Percentiles rank a stretch among this genome's conserved stretches.
Evolutionary conservation across 441 rosid genomes (phyloP).

Genomic region (Gossypium trilobum): DNA sequence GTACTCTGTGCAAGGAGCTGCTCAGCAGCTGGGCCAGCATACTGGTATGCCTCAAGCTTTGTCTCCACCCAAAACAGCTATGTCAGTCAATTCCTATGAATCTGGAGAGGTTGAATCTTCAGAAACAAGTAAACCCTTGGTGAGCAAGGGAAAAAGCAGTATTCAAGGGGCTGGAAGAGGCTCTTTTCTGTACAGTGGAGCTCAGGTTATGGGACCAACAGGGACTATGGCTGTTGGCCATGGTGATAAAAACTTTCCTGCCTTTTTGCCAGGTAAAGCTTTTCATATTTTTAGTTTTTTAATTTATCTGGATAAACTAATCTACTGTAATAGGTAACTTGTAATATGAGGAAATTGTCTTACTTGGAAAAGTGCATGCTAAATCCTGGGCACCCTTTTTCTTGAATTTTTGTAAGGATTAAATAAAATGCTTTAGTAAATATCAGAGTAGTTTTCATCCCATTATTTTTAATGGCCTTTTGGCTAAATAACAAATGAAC

Average conservation of each 20-base stretch:
- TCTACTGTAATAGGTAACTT: not conserved
- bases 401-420: not conserved
- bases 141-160: slow-evolving; percentile 54
- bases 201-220: slow-evolving; percentile 58
- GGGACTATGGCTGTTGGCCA: slow-evolving; percentile 56
- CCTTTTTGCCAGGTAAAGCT: slow-evolving; percentile 70
- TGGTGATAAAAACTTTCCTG: slow-evolving; percentile 72
- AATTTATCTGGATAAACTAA: not conserved
- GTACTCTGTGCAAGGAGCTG: slow-evolving; percentile 37
- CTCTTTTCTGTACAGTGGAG: slow-evolving; percentile 54
- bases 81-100: slow-evolving; percentile 38
- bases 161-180: slow-evolving; percentile 65
- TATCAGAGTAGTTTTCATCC: not conserved
- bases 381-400: not conserved
- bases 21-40: slow-evolving; percentile 42
- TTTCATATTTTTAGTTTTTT: not conserved
- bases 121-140: slow-evolving; percentile 50
- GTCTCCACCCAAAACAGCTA: slow-evolving; percentile 51
- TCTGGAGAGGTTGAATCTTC: slow-evolving; percentile 49
- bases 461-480: not conserved
- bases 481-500: not conserved
- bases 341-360: not conserved
- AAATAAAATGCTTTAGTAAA: not conserved
- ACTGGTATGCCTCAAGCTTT: slow-evolving; percentile 49
- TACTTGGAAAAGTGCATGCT: not conserved